Conservation (phyloP, 441 rosid genomes). For the Arabidopsis lyrata region DNA sequence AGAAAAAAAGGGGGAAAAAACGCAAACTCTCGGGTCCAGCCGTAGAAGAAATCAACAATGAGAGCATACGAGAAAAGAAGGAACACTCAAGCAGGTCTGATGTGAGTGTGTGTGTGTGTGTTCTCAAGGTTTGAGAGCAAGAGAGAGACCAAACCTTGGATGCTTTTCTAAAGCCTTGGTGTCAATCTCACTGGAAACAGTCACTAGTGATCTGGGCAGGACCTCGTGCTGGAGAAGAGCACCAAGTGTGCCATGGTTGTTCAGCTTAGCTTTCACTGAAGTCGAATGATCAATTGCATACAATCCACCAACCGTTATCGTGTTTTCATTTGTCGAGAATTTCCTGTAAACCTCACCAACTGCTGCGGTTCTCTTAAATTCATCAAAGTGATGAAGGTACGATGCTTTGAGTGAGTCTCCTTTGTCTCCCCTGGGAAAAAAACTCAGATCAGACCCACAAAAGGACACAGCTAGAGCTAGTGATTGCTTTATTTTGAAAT, state of each 20-base stretch:
- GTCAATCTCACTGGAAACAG: conserved; percentile 72
- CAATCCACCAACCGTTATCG: conserved; percentile 66
- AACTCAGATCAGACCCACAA: conserved; percentile 23
- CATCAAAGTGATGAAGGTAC: conserved; percentile 64
- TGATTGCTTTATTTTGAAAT: conserved; percentile 9
- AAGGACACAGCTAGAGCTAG: background rate
- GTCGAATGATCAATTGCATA: conserved; percentile 65
- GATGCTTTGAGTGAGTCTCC: conserved; percentile 70
- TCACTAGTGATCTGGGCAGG: conserved; percentile 60
- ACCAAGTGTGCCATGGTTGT: conserved; percentile 66
- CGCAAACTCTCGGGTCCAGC: conserved; percentile 20
- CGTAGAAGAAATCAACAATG: conserved; percentile 34
- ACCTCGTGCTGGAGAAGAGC: conserved; percentile 73
- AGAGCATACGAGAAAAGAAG: conserved; percentile 20
- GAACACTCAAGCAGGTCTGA: conserved; percentile 24
- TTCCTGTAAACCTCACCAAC: conserved; percentile 67
- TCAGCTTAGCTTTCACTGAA: conserved; percentile 68
- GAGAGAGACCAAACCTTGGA: conserved; percentile 69
- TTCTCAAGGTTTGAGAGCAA: conserved; percentile 67
- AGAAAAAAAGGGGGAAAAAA: background rate
- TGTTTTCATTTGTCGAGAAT: conserved; percentile 72
- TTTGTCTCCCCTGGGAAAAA: conserved; percentile 64
- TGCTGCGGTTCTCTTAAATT: conserved; percentile 59
- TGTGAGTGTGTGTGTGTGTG: conserved; percentile 2
- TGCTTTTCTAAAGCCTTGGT: conserved; percentile 65